Conservation (phyloP, 352 stramenopile genomes). For the Thraustochytrium striatum region DNA sequence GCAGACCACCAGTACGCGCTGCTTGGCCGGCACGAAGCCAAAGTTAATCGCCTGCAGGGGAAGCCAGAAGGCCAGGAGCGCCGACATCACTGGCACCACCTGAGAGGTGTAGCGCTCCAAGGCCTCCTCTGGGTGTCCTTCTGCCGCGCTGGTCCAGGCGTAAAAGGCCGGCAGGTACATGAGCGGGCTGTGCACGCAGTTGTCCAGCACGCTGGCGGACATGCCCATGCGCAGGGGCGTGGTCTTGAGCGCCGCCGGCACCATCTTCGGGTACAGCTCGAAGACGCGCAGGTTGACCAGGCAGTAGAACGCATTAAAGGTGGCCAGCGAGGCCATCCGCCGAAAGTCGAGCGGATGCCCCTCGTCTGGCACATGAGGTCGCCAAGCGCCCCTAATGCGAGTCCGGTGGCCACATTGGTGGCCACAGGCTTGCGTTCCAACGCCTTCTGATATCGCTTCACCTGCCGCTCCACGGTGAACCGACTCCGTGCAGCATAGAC, state of each 20-base stretch:
- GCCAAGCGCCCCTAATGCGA: background rate
- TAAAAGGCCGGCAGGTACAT: slow-evolving; percentile 42
- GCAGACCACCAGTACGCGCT: slow-evolving; percentile 10
- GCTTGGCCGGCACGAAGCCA: background rate
- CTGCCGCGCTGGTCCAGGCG: slow-evolving; percentile 22
- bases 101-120: background rate
- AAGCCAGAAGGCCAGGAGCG: slow-evolving; percentile 25
- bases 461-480: too few relatives aligned
- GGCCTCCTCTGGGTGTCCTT: slow-evolving; percentile 8
- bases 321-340: slow-evolving; percentile 20
- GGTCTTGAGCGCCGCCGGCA: background rate
- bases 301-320: slow-evolving; percentile 41
- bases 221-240: slow-evolving; percentile 2
- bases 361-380: slow-evolving; percentile 37
- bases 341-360: slow-evolving; percentile 21
- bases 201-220: slow-evolving; percentile 18
- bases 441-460: too few relatives aligned
- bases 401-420: slow-evolving; percentile 6
- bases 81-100: slow-evolving; percentile 17
- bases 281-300: slow-evolving; percentile 14
- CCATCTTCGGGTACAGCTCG: slow-evolving; percentile 18
- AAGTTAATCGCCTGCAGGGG: slow-evolving; percentile 31
- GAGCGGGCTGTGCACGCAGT: slow-evolving; percentile 6
- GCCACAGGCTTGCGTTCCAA: too few relatives aligned
- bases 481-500: too few relatives aligned